Evolutionary conservation across 805 yeast genomes (phyloP), one percentile per base, ranked within the genome.

Genomic region (Wickerhamiella slavikovae): DNA sequence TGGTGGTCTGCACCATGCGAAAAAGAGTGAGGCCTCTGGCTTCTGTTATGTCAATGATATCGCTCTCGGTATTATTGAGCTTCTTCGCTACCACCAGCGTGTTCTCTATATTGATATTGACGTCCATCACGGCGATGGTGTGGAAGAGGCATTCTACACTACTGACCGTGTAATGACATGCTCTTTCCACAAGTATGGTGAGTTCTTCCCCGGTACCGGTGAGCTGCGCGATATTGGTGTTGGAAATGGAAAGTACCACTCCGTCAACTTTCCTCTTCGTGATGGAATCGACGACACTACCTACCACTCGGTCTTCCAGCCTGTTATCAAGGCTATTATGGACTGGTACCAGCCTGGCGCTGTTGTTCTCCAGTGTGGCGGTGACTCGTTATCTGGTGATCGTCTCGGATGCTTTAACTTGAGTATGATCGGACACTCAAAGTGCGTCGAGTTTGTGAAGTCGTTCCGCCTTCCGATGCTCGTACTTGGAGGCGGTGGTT

Each of bases 91-190:
- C 38, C 93, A 83, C 52, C 89, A 93, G 24, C 65, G 96, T 38
- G 94, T 85, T 5, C 60, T 85, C 48, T 85, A 85, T 49, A 77
- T 85, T 31, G 96, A 85, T 52, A 83, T 82, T 33, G 96, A 85
- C 51, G 66, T 85, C 10, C 96, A 85, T 51, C 96, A 85, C 47
- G 96, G 96, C 26, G 96, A 85, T 52, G 96, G 96, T 39, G 96
- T 85, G 13, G 93, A 85, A 51, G 96, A 85, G 52, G 95, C 95
- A 1, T 85, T 85, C 47, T 78, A 85, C 55, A 68, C 89, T 12
- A 78, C 94, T 2, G 96, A 83, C 51, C 59, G 96, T 35, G 96
- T 83, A 27, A 82, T 83, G 94, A 83, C 95, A 1, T 83, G 83
- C 41, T 75, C 91, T 8, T 83, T 83, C 62, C 96, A 83, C 60